Conservation (phyloP, 163 green algal species). For the Chlamydomonas reinhardtii region DNA sequence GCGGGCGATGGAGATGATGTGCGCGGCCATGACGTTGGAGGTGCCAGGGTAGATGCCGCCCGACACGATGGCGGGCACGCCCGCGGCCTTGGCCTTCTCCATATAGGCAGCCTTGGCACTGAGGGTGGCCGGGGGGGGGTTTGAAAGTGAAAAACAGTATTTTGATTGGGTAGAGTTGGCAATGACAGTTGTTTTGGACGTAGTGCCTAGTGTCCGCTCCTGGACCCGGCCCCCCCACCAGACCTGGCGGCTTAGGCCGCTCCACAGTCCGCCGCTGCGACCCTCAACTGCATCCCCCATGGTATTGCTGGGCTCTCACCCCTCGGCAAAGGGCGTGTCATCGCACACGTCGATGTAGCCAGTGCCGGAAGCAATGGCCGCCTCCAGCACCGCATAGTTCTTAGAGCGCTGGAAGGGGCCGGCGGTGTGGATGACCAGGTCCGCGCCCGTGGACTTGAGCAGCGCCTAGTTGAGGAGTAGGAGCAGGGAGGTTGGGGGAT, state of each 20-base stretch:
- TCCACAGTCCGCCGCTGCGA: too few relatives aligned
- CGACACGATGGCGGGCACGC: conserved; percentile 93
- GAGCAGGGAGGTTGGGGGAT: background rate
- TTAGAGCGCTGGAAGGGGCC: conserved; percentile 94
- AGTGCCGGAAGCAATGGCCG: conserved; percentile 79
- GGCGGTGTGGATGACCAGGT: conserved; percentile 93
- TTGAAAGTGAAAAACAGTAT: too few relatives aligned
- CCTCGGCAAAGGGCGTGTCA: conserved; percentile 83
- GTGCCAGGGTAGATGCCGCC: conserved; percentile 88
- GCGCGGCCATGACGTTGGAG: conserved; percentile 94
- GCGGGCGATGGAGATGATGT: conserved; percentile 87
- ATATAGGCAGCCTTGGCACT: conserved; percentile 50
- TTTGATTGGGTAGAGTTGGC: background rate
- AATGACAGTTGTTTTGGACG: too few relatives aligned
- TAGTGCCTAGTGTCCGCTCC: too few relatives aligned
- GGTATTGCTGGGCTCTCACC: conserved; percentile 61
- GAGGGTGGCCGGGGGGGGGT: background rate
- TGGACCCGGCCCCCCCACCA: too few relatives aligned
- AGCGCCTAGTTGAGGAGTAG: conserved; percentile 40
- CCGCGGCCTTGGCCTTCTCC: conserved; percentile 76
- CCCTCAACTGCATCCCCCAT: too few relatives aligned
- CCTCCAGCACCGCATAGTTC: conserved; percentile 87
- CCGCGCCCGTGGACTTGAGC: conserved; percentile 61
- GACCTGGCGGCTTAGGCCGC: too few relatives aligned
- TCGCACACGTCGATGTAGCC: conserved; percentile 98